phyloP scores from a whole-genome alignment of 2,329 filamentous ascomycete species.

The Fusarium sp. region DNA sequence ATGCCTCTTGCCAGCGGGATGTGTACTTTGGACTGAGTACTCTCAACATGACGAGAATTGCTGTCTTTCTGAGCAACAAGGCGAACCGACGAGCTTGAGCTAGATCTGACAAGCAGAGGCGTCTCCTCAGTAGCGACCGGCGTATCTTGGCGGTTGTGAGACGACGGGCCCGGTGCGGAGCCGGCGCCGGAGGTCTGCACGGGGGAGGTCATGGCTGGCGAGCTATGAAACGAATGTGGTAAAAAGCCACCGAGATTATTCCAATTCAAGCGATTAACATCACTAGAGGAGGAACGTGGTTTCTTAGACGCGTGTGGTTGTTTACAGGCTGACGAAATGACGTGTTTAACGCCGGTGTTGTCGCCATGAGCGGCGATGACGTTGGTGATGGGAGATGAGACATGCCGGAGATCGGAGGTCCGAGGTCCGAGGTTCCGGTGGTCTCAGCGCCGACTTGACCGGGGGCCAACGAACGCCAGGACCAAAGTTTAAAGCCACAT shows the following conservation, averaged over 20 bases:
- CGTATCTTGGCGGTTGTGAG: constrained; percentile 11
- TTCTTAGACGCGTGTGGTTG: neutral
- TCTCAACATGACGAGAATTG: constrained; percentile 14
- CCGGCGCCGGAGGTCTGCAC: constrained; percentile 11
- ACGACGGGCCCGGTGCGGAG: constrained; percentile 20
- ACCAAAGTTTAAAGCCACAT: constrained; percentile 8
- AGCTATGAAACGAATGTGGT: neutral
- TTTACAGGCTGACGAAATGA: constrained; percentile 7
- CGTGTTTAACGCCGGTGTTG: constrained; percentile 5
- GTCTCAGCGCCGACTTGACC: constrained; percentile 2
- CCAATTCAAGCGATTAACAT: constrained; percentile 8
- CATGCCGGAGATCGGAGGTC: constrained; percentile 14
- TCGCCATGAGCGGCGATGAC: constrained; percentile 25
- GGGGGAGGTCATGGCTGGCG: constrained; percentile 22
- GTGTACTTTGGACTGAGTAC: constrained; percentile 30
- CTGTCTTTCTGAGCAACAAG: constrained; percentile 4
- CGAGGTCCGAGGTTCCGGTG: constrained; percentile 23
- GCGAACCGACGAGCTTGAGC: constrained; percentile 8
- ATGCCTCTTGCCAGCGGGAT: constrained; percentile 54
- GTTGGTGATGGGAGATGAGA: constrained; percentile 28
- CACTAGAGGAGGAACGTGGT: neutral
- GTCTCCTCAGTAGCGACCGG: constrained; percentile 39
- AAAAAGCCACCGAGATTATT: neutral
- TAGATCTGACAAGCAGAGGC: constrained; percentile 35
- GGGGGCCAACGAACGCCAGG: constrained; percentile 10